Evolutionary conservation across 768 basidiomycete genomes (phyloP).

Genomic region (Lyophyllum shimeji): DNA sequence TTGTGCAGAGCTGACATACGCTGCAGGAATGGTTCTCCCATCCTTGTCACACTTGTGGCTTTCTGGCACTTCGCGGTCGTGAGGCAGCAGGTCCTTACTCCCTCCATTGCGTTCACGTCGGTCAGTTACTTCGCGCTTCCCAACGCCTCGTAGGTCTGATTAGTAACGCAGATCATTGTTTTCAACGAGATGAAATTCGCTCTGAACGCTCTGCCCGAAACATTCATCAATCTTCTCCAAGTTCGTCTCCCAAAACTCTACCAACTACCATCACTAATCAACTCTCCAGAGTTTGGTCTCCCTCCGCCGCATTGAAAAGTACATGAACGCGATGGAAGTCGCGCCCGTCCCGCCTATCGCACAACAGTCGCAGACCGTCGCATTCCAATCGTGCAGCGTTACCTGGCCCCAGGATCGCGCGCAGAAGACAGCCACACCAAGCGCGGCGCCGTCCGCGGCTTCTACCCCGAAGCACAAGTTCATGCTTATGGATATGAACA

Average conservation of each 20-base stretch:
- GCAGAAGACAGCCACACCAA: constrained; percentile 23
- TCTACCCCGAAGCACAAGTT: constrained; percentile 81
- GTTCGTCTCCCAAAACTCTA: constrained; percentile 26
- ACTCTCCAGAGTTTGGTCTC: constrained; percentile 68
- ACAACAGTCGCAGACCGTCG: constrained; percentile 58
- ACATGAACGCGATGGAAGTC: constrained; percentile 76
- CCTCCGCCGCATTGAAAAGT: constrained; percentile 88
- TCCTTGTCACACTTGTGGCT: constrained; percentile 58
- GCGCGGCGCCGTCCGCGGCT: constrained; percentile 50
- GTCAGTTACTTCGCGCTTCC: constrained; percentile 40
- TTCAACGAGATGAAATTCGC: constrained; percentile 89
- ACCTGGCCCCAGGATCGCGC: constrained; percentile 86
- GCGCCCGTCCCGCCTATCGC: constrained; percentile 55
- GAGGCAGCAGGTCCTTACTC: constrained; percentile 66
- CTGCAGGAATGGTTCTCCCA: constrained; percentile 62
- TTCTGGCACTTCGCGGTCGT: constrained; percentile 77
- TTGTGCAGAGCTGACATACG: background rate
- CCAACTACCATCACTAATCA: background rate
- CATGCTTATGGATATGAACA: constrained; percentile 70
- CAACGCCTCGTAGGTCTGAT: no score
- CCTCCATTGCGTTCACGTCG: constrained; percentile 81
- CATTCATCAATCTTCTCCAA: constrained; percentile 88
- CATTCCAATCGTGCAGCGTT: constrained; percentile 81
- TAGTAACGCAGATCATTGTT: no score
- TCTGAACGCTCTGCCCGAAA: constrained; percentile 85